phyloP scores from a whole-genome alignment of 768 basidiomycete genomes.

The Lactifluus echinatus region DNA sequence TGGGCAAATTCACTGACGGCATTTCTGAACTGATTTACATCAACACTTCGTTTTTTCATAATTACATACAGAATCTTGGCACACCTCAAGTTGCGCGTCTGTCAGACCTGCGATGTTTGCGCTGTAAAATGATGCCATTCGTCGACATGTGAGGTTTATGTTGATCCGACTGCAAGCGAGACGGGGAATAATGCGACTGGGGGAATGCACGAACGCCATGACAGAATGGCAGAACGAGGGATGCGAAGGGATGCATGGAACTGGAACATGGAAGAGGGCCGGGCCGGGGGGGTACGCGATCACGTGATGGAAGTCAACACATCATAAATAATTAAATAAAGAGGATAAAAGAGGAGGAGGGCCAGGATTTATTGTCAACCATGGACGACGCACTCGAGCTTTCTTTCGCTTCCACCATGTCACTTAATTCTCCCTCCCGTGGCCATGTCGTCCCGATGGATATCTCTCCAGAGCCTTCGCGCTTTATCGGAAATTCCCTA shows the following conservation, averaged over 20 bases:
- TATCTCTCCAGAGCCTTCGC: slow-evolving; percentile 59
- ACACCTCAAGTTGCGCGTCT: slow-evolving; percentile 72
- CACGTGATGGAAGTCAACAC: slow-evolving; percentile 19
- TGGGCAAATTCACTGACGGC: slow-evolving; percentile 73
- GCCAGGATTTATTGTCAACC: slow-evolving; percentile 26
- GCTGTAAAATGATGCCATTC: slow-evolving; percentile 55
- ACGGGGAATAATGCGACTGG: neutral
- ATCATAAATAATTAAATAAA: too few species aligned
- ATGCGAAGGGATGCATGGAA: too few species aligned
- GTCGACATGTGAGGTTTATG: neutral
- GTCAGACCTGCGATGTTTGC: slow-evolving; percentile 64
- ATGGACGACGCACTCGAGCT: slow-evolving; percentile 65
- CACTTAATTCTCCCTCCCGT: slow-evolving; percentile 61
- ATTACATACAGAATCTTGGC: slow-evolving; percentile 15
- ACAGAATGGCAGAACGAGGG: too few species aligned
- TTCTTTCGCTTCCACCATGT: slow-evolving; percentile 78
- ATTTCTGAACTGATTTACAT: slow-evolving; percentile 56
- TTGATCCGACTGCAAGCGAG: neutral
- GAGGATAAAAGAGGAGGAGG: slow-evolving; percentile 3
- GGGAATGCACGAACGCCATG: neutral
- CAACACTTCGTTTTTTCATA: neutral
- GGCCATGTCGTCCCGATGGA: slow-evolving; percentile 64
- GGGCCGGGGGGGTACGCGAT: neutral
- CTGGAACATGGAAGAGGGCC: too few species aligned
- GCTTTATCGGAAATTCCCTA: slow-evolving; percentile 21